Percentiles rank a stretch among this genome's conserved stretches.
These are phyloP conservation scores for Pleodorina starrii DNA, from an alignment of 139 green algal genomes.

Conservation along the genomic window DNA sequence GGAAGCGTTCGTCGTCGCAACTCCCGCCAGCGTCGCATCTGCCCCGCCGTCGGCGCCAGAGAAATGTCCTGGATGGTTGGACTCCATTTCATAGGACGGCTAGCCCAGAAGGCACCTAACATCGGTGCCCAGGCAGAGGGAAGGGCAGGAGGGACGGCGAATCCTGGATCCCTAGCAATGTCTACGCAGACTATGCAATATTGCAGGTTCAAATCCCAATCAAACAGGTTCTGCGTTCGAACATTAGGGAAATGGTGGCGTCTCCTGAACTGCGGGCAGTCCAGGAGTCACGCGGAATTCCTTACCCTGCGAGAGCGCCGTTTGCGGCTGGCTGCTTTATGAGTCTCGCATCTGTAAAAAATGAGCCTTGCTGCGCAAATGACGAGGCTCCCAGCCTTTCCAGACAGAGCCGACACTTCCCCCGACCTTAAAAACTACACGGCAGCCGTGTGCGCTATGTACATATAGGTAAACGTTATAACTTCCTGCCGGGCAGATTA, in stretches of 20 bases:
- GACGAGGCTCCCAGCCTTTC: not conserved
- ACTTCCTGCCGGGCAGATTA: too few species aligned
- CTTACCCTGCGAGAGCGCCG: not conserved
- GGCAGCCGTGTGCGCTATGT: not conserved
- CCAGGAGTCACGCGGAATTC: not conserved
- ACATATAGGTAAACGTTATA: too few species aligned
- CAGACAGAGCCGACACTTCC: not conserved
- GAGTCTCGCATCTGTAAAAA: not conserved
- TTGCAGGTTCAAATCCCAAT: not conserved
- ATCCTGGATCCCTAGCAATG: not conserved
- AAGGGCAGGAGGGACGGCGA: constrained; percentile 10
- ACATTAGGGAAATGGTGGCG: too few species aligned
- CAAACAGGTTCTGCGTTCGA: too few species aligned
- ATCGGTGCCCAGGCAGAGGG: not conserved
- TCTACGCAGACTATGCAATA: not conserved
- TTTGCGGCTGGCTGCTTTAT: not conserved
- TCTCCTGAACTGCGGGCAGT: not conserved
- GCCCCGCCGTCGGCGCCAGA: not conserved
- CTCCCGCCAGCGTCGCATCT: not conserved
- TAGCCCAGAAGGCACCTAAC: not conserved
- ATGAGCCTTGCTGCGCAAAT: not conserved
- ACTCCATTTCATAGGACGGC: constrained; percentile 16
- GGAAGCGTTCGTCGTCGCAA: not conserved
- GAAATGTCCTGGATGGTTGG: not conserved
- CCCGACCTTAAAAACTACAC: not conserved